A percentile compares a stretch with the other conserved stretches of the same genome.
Evolutionary conservation across 306 rosid species (phyloP).

Genomic region (Casuarina equisetifolia): DNA sequence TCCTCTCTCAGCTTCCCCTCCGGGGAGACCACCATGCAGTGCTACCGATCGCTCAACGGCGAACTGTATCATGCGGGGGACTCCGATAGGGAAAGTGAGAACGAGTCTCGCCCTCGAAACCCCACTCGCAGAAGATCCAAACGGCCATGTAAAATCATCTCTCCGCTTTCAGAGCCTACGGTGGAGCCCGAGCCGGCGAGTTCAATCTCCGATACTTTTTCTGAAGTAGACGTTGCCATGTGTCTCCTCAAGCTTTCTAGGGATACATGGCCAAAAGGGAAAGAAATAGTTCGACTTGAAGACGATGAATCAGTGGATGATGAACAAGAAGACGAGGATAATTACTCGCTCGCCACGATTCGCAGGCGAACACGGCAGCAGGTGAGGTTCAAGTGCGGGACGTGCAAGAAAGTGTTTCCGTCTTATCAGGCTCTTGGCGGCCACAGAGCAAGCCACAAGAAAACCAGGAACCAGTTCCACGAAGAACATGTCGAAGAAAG

Average conservation of each 20-base stretch:
- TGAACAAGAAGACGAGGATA: constrained; percentile 3
- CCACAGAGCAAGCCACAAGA: constrained; percentile 59
- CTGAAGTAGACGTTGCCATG: constrained; percentile 44
- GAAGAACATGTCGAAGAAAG: constrained; percentile 7
- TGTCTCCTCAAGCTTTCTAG: constrained; percentile 40
- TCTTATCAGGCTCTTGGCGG: constrained; percentile 70
- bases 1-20: constrained; percentile 5
- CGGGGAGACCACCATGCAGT: constrained; percentile 5
- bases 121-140: constrained; percentile 47
- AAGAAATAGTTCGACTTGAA: background rate
- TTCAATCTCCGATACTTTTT: constrained; percentile 17
- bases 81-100: constrained; percentile 19
- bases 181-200: constrained; percentile 12
- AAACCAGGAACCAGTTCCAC: background rate
- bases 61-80: background rate
- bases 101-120: constrained; percentile 16
- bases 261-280: constrained; percentile 34
- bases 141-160: constrained; percentile 22
- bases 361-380: background rate
- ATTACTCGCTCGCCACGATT: constrained; percentile 1
- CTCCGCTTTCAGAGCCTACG: background rate
- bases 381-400: constrained; percentile 39
- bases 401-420: constrained; percentile 39
- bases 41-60: constrained; percentile 16
- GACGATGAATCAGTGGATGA: background rate